Conservation (phyloP, 1,284 basidiomycete genomes). For the Phlebopus sp. region DNA sequence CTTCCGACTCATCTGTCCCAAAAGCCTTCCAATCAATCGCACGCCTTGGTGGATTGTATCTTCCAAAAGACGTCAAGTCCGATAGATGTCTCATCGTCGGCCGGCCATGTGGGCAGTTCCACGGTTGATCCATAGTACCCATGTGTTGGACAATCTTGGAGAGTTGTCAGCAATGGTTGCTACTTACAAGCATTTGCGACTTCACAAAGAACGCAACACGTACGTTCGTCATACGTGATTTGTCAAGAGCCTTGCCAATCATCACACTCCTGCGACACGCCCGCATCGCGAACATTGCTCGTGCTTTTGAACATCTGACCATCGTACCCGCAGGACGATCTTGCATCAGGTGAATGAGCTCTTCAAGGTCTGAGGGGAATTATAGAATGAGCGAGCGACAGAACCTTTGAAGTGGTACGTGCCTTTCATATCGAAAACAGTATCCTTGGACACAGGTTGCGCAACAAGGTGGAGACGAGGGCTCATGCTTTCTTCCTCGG, state of each 20-base stretch:
- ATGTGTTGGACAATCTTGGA: slow-evolving; percentile 84
- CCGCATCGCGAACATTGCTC: slow-evolving; percentile 94
- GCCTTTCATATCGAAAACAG: slow-evolving; percentile 70
- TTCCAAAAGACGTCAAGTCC: slow-evolving; percentile 27
- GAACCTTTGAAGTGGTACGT: slow-evolving; percentile 3
- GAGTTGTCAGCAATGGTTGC: not conserved
- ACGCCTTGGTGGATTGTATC: slow-evolving; percentile 17
- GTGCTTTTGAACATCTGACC: slow-evolving; percentile 90
- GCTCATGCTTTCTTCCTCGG: slow-evolving; percentile 35
- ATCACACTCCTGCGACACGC: slow-evolving; percentile 97
- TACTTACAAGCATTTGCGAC: not conserved
- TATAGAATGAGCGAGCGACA: slow-evolving; percentile 5
- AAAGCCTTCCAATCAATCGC: slow-evolving; percentile 26
- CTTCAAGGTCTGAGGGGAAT: slow-evolving; percentile 79
- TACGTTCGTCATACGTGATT: slow-evolving; percentile 78
- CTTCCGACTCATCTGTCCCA: slow-evolving; percentile 3
- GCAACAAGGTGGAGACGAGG: slow-evolving; percentile 70
- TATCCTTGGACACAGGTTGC: slow-evolving; percentile 89
- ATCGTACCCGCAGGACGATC: slow-evolving; percentile 76
- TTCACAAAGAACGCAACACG: slow-evolving; percentile 24
- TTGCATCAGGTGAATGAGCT: slow-evolving; percentile 82
- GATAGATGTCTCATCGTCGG: slow-evolving; percentile 92
- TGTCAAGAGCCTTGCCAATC: slow-evolving; percentile 85
- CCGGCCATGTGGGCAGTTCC: slow-evolving; percentile 96
- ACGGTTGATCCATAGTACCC: slow-evolving; percentile 95